Evolutionary conservation across 1,139 yeast species (phyloP), one percentile per base, ranked within the genome.

Genomic region (Sugiyamaella neomexicana): DNA sequence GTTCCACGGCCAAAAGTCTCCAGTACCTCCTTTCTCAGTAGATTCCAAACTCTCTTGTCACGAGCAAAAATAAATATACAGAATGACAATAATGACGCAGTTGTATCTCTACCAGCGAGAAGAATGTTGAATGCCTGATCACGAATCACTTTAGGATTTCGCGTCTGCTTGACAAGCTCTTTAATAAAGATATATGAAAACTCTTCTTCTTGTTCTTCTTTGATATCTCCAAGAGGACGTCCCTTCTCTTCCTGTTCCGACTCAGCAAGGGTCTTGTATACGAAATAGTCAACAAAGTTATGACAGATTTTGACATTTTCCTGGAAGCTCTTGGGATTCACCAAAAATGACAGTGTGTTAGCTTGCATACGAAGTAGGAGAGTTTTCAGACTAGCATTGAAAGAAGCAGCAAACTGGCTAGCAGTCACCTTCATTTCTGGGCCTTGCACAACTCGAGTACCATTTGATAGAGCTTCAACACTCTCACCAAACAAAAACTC

Each of bases 401-500:
- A 51, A 5, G 79, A 71, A 2, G 68, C 67, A 40, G 78, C 77
- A 64, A 79, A 79, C 12, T 69, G 72, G 9, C 17, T 37, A 15
- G 50, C 45, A 31, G 54, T 37, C 13, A 51, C 54, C 27, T 32
- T 32, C n/a, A 39, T 34, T 31, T 27, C 25, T 1, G 60, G 57
- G 16, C 66, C 70, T n/a, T 50, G 49, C 2, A 45, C 50, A n/a
- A 16, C 37, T 1, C 46, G 36, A 49, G 69, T 61, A 31, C 50
- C 40, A 12, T 51, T 37, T 44, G 67, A 64, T 53, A 80, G 72
- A n/a, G 76, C 68, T 52, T 72, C 72, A 12, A 77, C 79, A 7
- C 81, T 75, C 62, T 77, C 80, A 10, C 85, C 86, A 68, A 81
- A 81, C 61, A 81, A 71, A 61, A 80, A 80, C 65, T 81, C 84